Evolutionary conservation across 1,139 yeast species (phyloP), one percentile per base, ranked within the genome.

Genomic region (Debaryomycetaceae sp.): DNA sequence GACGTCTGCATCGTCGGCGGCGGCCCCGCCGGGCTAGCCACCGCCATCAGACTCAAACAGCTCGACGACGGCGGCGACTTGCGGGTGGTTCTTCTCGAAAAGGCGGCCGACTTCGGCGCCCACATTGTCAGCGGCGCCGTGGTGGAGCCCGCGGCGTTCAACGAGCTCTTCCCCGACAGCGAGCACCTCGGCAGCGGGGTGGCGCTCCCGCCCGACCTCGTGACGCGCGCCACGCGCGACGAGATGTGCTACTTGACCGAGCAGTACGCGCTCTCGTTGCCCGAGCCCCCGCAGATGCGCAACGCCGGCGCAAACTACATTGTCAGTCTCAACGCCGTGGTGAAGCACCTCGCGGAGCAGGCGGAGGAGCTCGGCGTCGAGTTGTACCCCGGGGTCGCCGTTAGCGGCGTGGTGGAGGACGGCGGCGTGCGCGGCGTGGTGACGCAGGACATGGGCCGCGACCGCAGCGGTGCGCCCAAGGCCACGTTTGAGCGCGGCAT

Each of bases 1-100:
- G 98, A 91, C 53, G 94, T 91, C 13, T 84, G 95, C 48, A 86
- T 91, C 29, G 95, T 91, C 2, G 98, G 98, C 23, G 98, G 95
- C 25, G 98, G 98, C 0, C 97, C 97, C 4, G 94, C 97, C 1
- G 98, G 98, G 8, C 65, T 91, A 34, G 91, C 96, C 1, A 82
- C 98, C 1, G 98, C 97, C 10, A 91, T 91, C 41, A 73, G 75
- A 42, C 63, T 88, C 44, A 91, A 91, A 53, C 96, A 86, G 49
- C 61, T 89, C 28, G 97, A 91, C 49, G 62, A 67, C 30, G 52
- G 59, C 12, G 85, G 83, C 5, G 83, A 82, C 29, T 58, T 83
- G 32, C 66, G 98, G 37, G 94, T 91, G 28, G 81, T 91, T 11
- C 89, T 91, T 1, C 65, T 91, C 32, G 98, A 91, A 45, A 91